A percentile compares a stretch with the other conserved stretches of the same genome.
Evolutionary conservation across 2,329 filamentous ascomycete genomes (phyloP).

Genomic region (Zymoseptoria ardabiliae): DNA sequence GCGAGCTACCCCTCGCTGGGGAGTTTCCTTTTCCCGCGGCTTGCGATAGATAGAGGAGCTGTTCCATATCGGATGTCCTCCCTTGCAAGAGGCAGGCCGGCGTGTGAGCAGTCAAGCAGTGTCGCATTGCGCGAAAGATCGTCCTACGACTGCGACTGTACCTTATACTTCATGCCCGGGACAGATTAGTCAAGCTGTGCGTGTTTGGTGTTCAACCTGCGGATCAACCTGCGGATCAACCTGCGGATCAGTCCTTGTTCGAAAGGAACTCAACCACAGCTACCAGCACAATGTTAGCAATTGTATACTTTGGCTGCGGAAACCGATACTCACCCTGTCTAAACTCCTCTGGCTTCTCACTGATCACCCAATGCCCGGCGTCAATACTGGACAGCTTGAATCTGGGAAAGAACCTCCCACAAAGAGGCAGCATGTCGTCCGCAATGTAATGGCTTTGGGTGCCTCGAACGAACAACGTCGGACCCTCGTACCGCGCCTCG

Average conservation of each 20-base stretch:
- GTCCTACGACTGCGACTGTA: too few species aligned
- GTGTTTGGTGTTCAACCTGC: too few species aligned
- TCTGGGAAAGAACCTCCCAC: constrained; percentile 73
- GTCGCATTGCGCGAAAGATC: neutral
- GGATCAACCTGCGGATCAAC: too few species aligned
- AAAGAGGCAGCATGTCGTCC: constrained; percentile 70
- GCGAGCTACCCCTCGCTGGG: constrained; percentile 15
- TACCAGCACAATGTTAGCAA: constrained; percentile 26
- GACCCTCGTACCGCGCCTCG: constrained; percentile 63
- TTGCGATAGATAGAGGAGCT: neutral
- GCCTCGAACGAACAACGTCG: constrained; percentile 71
- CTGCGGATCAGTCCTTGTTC: constrained; percentile 40
- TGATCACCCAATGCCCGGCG: constrained; percentile 80
- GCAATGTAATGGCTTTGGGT: constrained; percentile 71
- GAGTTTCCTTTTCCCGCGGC: constrained; percentile 14
- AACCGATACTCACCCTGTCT: constrained; percentile 52
- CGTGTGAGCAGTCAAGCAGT: neutral
- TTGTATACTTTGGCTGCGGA: neutral
- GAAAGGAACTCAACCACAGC: constrained; percentile 59
- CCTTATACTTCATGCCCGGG: neutral
- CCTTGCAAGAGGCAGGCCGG: neutral
- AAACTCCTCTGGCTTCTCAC: constrained; percentile 77
- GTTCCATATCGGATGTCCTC: neutral
- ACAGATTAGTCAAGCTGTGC: neutral
- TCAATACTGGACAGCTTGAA: constrained; percentile 70